A percentile compares a stretch with the other conserved stretches of the same genome.
These are phyloP conservation scores for Mallotus nudiflorus DNA, from an alignment of 345 rosid genomes.

Conservation along the genomic window DNA sequence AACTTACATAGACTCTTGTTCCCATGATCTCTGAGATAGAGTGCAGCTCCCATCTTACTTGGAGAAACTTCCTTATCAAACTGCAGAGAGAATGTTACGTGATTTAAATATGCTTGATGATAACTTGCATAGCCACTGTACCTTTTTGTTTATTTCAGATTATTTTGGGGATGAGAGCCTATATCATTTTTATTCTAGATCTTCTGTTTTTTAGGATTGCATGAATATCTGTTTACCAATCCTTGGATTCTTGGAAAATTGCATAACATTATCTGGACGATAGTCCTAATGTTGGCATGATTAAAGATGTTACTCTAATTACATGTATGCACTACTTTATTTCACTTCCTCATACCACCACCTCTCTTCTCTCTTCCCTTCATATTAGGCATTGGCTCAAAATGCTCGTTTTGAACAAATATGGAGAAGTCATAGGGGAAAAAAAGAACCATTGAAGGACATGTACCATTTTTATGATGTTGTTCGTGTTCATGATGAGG, in stretches of 20 bases:
- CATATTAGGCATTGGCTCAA: constrained; percentile 48
- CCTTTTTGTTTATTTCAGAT: background rate
- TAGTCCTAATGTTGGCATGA: background rate
- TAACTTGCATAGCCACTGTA: background rate
- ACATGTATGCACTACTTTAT: constrained; percentile 4
- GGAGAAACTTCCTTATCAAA: background rate
- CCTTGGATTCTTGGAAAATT: background rate
- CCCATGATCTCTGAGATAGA: background rate
- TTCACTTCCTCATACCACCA: background rate
- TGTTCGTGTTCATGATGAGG: constrained; percentile 61
- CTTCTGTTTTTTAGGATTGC: background rate
- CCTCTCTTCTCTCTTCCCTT: background rate
- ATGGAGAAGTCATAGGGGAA: constrained; percentile 68
- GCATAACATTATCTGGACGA: background rate
- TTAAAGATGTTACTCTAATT: background rate
- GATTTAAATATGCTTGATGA: background rate
- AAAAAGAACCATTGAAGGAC: constrained; percentile 37
- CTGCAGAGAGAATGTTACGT: background rate
- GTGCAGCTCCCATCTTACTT: background rate
- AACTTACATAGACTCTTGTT: background rate
- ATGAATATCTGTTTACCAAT: background rate
- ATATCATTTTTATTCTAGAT: background rate
- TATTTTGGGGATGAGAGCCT: background rate
- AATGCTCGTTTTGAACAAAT: constrained; percentile 85
- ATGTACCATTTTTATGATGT: constrained; percentile 73